Evolutionary conservation across 2,329 filamentous ascomycete species (phyloP).

Genomic region (Parasarocladium wereldwijsianum): DNA sequence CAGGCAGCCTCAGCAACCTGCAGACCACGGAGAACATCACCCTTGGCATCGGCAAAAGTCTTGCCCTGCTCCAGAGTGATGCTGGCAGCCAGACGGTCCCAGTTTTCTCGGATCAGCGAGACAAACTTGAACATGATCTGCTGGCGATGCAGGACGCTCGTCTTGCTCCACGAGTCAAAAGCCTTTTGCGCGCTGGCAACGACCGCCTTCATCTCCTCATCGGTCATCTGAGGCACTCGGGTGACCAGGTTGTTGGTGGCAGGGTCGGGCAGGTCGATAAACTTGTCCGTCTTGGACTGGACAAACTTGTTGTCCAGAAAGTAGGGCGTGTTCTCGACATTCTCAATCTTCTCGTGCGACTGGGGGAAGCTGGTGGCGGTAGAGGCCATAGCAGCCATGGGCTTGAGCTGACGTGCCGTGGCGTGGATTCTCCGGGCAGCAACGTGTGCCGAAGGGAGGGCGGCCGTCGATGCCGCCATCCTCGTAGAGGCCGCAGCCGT

Average conservation of each 20-base stretch:
- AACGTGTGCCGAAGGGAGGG: conserved; percentile 14
- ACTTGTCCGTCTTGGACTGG: conserved; percentile 50
- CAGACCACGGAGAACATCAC: conserved; percentile 67
- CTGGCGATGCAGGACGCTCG: conserved; percentile 59
- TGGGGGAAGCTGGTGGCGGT: conserved; percentile 50
- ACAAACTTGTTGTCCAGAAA: conserved; percentile 73
- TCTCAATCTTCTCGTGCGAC: conserved; percentile 54
- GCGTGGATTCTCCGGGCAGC: conserved; percentile 41
- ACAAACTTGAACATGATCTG: conserved; percentile 84
- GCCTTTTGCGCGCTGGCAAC: conserved; percentile 64
- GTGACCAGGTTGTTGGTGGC: conserved; percentile 79
- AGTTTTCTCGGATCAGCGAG: conserved; percentile 65
- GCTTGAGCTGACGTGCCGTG: conserved; percentile 38
- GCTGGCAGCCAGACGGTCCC: conserved; percentile 70
- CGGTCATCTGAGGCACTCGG: conserved; percentile 67
- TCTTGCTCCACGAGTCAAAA: conserved; percentile 59
- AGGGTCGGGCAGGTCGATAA: conserved; percentile 69
- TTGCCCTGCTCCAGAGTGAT: conserved; percentile 84
- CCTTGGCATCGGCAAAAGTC: conserved; percentile 70
- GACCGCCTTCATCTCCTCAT: conserved; percentile 59
- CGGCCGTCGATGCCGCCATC: conserved; percentile 12
- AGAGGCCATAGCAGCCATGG: conserved; percentile 35
- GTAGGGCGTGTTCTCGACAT: conserved; percentile 59
- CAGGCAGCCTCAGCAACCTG: conserved; percentile 78
- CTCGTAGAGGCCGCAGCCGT: conserved; percentile 18